A percentile compares a stretch with the other conserved stretches of the same genome.
phyloP scores from a whole-genome alignment of 176 grass and related monocot genomes.

The Oropetium thomaeum region DNA sequence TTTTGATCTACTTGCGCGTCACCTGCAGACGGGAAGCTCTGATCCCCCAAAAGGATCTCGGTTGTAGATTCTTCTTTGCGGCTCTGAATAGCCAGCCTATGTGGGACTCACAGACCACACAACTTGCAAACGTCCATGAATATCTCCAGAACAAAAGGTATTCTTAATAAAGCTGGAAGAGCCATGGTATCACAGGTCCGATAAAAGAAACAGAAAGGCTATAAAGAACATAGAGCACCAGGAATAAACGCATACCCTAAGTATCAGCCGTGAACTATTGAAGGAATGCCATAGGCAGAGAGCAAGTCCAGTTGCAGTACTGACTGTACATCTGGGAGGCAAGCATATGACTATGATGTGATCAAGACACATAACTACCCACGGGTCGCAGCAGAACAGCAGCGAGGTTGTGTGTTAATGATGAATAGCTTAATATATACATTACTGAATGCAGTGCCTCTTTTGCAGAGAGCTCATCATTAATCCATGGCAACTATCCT shows the following conservation, averaged over 20 bases:
- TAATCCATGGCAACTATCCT: no score
- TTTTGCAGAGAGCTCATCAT: no score
- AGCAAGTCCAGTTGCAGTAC: slow-evolving; percentile 54
- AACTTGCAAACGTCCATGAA: slow-evolving; percentile 70
- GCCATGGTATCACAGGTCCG: neutral
- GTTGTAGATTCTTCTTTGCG: slow-evolving; percentile 64
- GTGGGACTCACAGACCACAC: slow-evolving; percentile 43
- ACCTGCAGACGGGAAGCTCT: slow-evolving; percentile 77
- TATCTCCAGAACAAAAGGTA: slow-evolving; percentile 40
- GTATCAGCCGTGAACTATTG: slow-evolving; percentile 79
- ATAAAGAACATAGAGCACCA: neutral
- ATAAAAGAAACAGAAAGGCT: neutral
- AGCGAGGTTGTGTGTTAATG: no score
- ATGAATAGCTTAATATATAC: no score
- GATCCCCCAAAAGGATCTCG: slow-evolving; percentile 90
- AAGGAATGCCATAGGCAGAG: slow-evolving; percentile 33
- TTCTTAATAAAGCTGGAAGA: neutral
- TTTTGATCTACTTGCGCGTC: slow-evolving; percentile 34
- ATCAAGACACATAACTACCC: no score
- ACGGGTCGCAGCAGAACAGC: no score
- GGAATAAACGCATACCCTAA: slow-evolving; percentile 59
- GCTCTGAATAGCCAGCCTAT: slow-evolving; percentile 83
- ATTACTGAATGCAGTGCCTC: no score
- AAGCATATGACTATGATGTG: no score
- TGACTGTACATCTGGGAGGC: no score